Conservation (phyloP, 176 grass and related monocot genomes). For the Oryza coarctata region DNA sequence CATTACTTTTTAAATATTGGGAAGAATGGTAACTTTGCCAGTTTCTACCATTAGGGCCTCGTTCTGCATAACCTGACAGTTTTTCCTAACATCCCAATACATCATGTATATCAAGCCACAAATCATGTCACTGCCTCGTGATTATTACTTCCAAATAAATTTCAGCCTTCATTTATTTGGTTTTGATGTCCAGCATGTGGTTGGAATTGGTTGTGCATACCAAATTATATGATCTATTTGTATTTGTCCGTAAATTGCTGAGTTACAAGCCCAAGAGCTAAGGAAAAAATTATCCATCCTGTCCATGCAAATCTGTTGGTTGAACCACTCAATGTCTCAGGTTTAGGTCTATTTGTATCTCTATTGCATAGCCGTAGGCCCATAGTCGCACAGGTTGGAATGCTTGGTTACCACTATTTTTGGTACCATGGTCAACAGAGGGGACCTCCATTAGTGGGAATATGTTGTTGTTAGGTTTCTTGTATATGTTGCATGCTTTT, state of each 20-base stretch:
- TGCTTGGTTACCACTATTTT: constrained; percentile 6
- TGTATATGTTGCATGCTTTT: constrained; percentile 4
- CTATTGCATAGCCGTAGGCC: background rate
- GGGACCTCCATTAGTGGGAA: constrained; percentile 22
- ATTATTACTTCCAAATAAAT: background rate
- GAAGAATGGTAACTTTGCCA: constrained; percentile 8
- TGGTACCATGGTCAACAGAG: constrained; percentile 4
- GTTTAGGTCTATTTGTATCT: background rate
- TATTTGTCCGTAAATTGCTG: background rate
- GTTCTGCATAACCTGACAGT: background rate
- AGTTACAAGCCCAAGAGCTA: background rate
- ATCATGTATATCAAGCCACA: background rate
- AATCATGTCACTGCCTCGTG: background rate
- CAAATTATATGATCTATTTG: constrained; percentile 1
- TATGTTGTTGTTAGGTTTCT: constrained; percentile 4
- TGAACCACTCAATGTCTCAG: constrained; percentile 11
- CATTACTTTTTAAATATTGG: background rate
- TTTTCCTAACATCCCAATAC: background rate
- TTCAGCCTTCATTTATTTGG: background rate
- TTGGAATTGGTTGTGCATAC: background rate
- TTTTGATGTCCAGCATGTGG: background rate
- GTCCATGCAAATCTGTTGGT: background rate
- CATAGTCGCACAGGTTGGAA: background rate
- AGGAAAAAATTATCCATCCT: background rate
- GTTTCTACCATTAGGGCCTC: background rate